A percentile compares a stretch with the other conserved stretches of the same genome.
Evolutionary conservation across 2,329 filamentous ascomycete genomes (phyloP).

Genomic region (Blastomyces parvus): DNA sequence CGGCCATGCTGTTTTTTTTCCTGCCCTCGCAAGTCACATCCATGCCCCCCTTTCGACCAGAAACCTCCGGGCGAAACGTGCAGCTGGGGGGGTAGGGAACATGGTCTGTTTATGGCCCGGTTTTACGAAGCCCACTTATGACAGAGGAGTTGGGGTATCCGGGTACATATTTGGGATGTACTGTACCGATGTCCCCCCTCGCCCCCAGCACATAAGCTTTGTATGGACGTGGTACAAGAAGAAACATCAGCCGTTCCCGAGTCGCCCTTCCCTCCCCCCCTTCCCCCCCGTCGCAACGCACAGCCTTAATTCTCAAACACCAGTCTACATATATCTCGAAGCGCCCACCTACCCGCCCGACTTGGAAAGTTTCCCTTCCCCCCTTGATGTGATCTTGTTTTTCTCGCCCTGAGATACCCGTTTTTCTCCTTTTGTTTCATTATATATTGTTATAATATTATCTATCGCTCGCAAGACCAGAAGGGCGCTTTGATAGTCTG

Average conservation of each 20-base stretch:
- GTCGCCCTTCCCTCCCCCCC: background rate
- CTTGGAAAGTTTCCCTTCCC: background rate
- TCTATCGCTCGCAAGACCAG: background rate
- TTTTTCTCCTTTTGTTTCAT: slow-evolving; percentile 3
- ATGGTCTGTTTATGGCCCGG: too few species aligned
- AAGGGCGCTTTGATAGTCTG: slow-evolving; percentile 9
- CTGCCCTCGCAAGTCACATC: slow-evolving; percentile 5
- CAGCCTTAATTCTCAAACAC: background rate
- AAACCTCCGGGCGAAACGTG: slow-evolving; percentile 3
- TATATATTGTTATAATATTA: slow-evolving; percentile 5
- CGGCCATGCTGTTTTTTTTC: background rate
- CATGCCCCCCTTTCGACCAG: background rate
- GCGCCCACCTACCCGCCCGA: slow-evolving; percentile 5
- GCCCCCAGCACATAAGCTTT: slow-evolving; percentile 1
- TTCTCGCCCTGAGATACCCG: background rate
- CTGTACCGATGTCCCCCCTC: background rate
- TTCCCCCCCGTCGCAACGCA: background rate
- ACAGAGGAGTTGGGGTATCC: background rate
- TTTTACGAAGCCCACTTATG: background rate
- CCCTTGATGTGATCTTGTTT: slow-evolving; percentile 7
- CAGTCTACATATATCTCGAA: slow-evolving; percentile 9
- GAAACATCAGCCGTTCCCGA: background rate
- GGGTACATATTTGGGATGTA: background rate
- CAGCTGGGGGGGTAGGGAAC: background rate
- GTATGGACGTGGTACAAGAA: background rate